Evolutionary conservation across 2,329 filamentous ascomycete genomes (phyloP), one percentile per base, ranked within the genome.

Genomic region (Nigrospora oryzae): DNA sequence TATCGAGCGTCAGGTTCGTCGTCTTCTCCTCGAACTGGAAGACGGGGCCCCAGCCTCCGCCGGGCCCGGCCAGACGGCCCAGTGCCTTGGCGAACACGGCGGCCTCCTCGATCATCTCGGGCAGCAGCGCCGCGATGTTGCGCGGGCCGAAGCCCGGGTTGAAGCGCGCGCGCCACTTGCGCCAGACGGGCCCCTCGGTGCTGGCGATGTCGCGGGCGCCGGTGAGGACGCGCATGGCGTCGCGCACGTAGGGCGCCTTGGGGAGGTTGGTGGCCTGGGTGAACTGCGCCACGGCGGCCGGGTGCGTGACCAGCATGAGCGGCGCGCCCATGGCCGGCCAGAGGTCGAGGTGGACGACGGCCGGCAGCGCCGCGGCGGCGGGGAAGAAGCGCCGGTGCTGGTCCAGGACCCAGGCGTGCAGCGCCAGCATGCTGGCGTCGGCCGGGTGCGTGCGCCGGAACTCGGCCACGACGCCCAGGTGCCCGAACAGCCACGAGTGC

Each of bases 1-100:
- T 55, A 39, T 70, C 67, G 10, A 69, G 62, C 0, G 67, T 64
- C 14, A 70, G 49, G 42, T 64, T 63, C 6, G 58, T 64, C 2
- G 65, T 60, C 15, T 56, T 58, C 8, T 60, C 49, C 43, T 68
- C 58, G 6, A 70, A 51, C 8, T 51, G 43, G 31, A 64, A 64
- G n/a, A 63, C 52, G 13, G 50, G 40, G 16, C 59, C 57, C 61
- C 59, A 62, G 35, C 49, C 45, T 7, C 56, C 56, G 23, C 55
- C 49, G 30, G 46, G 47, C 1, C 60, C 60, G 2, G 61, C 58
- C n/a, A 51, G 45, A 2, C 49, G 30, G 36, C 53, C 51, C 2
- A 67, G 51, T 5, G 56, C 48, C 5, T 60, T 50, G 34, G 53
- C 51, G 38, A 70, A 69, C 3, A 62, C 59, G 10, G 57, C 54